phyloP scores from a whole-genome alignment of 139 green algal genomes.

The Nannochloris sp. region DNA sequence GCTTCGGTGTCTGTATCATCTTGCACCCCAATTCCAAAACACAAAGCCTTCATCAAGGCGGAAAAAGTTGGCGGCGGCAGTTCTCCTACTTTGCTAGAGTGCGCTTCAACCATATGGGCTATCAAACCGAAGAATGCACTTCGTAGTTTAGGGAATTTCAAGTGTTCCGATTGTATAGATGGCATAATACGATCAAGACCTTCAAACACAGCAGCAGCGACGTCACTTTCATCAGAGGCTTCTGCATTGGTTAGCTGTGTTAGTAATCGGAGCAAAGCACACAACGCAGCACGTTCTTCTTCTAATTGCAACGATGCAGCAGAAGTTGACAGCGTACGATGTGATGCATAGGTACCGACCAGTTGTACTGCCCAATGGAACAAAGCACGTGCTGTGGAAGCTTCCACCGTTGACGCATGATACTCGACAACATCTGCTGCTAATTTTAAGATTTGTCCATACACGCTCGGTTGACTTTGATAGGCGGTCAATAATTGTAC shows the following conservation, averaged over 20 bases:
- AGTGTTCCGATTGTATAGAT: constrained; percentile 63
- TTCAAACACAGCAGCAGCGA: constrained; percentile 43
- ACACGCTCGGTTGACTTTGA: neutral
- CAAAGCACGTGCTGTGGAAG: constrained; percentile 21
- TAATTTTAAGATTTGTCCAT: constrained; percentile 67
- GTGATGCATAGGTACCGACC: constrained; percentile 42
- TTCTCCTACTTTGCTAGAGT: constrained; percentile 56
- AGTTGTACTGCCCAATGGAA: constrained; percentile 52
- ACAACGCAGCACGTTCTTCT: constrained; percentile 40
- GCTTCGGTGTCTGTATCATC: constrained; percentile 18
- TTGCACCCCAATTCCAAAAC: constrained; percentile 39
- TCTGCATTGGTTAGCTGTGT: constrained; percentile 55
- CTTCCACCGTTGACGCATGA: neutral
- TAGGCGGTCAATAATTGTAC: neutral
- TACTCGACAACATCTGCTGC: constrained; percentile 63
- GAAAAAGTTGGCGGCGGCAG: constrained; percentile 44
- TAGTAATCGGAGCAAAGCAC: constrained; percentile 74
- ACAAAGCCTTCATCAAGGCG: constrained; percentile 47
- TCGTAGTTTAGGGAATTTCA: constrained; percentile 76
- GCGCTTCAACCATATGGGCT: constrained; percentile 68
- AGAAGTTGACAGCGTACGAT: constrained; percentile 30
- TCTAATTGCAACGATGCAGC: constrained; percentile 28
- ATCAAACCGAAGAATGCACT: constrained; percentile 71
- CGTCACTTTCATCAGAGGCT: constrained; percentile 3
- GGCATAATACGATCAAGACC: constrained; percentile 74